phyloP scores from a whole-genome alignment of 2,329 filamentous ascomycete genomes.

The Lachnellula occidentalis region DNA sequence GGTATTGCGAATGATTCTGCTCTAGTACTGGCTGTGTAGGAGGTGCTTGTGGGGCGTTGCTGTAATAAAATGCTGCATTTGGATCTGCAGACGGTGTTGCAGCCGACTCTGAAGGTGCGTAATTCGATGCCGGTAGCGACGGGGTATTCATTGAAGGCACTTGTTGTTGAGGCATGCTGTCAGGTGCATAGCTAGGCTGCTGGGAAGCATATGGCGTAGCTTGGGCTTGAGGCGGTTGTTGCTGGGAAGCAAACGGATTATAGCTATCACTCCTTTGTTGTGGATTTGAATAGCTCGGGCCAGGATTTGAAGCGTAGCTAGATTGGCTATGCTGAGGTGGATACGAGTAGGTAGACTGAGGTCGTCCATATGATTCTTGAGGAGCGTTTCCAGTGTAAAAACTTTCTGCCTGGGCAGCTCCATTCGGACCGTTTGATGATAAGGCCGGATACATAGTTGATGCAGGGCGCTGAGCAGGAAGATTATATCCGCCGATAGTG shows the following conservation, averaged over 20 bases:
- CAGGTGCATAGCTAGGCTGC: constrained; percentile 14
- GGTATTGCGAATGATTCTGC: constrained; percentile 33
- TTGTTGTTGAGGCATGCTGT: constrained; percentile 21
- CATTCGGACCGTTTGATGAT: constrained; percentile 44
- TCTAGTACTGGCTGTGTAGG: constrained; percentile 33
- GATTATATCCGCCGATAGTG: constrained; percentile 58
- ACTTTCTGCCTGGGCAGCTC: constrained; percentile 59
- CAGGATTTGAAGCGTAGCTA: constrained; percentile 18
- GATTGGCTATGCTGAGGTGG: constrained; percentile 32
- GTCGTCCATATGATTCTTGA: constrained; percentile 42
- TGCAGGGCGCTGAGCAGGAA: constrained; percentile 45
- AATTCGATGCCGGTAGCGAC: constrained; percentile 32
- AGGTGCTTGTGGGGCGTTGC: constrained; percentile 40
- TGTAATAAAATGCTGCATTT: constrained; percentile 55
- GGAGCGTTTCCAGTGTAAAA: constrained; percentile 70
- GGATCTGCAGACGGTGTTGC: constrained; percentile 42
- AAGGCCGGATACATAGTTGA: constrained; percentile 68
- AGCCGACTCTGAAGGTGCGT: constrained; percentile 31
- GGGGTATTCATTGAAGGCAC: constrained; percentile 18
- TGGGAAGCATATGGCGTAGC: constrained; percentile 26
- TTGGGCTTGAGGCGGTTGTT: constrained; percentile 40
- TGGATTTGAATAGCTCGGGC: constrained; percentile 13
- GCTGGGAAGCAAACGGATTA: constrained; percentile 31
- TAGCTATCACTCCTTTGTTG: constrained; percentile 23
- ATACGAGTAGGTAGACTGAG: constrained; percentile 48